Conservation (phyloP, 2,329 filamentous ascomycete species). For the Botrytis byssoidea region DNA sequence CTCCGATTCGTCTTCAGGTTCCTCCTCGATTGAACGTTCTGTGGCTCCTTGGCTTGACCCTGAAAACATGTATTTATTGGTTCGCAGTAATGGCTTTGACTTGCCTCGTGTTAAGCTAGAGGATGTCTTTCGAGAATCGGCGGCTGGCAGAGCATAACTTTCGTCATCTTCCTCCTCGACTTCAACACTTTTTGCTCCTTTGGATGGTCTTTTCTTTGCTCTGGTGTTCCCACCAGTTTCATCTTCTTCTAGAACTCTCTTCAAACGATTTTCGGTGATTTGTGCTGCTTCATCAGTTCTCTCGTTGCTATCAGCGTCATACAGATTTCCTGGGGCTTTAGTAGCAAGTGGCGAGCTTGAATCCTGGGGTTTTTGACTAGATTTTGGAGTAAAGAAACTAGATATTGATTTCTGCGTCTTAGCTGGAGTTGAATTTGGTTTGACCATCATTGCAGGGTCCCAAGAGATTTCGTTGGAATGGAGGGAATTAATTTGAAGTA, state of each 20-base stretch:
- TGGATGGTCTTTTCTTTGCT: constrained; percentile 41
- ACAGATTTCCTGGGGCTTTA: constrained; percentile 26
- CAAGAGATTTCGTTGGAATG: not conserved
- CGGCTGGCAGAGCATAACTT: constrained; percentile 44
- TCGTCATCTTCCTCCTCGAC: constrained; percentile 41
- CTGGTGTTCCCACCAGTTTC: constrained; percentile 46
- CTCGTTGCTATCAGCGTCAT: constrained; percentile 37
- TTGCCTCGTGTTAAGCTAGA: constrained; percentile 27
- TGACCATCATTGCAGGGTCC: constrained; percentile 28
- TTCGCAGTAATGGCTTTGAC: constrained; percentile 42
- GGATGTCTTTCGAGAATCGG: constrained; percentile 39
- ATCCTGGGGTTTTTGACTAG: constrained; percentile 17
- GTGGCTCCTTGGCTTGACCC: constrained; percentile 39
- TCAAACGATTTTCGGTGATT: constrained; percentile 38
- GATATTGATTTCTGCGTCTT: constrained; percentile 77
- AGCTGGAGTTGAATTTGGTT: constrained; percentile 28
- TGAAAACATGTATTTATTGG: constrained; percentile 54
- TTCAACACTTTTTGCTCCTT: constrained; percentile 46
- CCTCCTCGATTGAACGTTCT: constrained; percentile 36
- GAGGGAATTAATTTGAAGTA: not conserved
- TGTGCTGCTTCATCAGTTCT: constrained; percentile 23
- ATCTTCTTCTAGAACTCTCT: constrained; percentile 53
- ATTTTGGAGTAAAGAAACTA: constrained; percentile 73
- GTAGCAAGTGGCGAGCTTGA: constrained; percentile 38
- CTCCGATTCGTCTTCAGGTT: constrained; percentile 49